Base-by-base conservation (phyloP, 306 rosid genomes). In the Prunus mume region DNA sequence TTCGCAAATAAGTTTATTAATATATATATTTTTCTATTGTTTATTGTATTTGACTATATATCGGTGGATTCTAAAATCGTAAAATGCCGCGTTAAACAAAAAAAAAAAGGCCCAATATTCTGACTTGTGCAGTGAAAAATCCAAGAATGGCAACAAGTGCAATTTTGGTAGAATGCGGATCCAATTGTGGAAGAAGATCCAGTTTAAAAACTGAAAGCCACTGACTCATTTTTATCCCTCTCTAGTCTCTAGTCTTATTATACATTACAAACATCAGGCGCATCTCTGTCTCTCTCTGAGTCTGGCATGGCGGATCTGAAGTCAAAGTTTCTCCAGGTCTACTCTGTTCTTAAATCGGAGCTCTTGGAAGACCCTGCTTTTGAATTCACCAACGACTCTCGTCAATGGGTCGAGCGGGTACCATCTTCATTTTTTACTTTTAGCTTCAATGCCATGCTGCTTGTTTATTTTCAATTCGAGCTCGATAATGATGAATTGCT, bases 361-460 rank as follows among this genome's bases (percentile, higher is more conserved):
- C 91, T 93, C 66, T 76, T 93, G 55, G 57, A 81, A 25, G 98
- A 93, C 80, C 89, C 96, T 34, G 89, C 94, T 50, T 93, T 93
- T 61, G 96, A 93, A 47, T 90, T 76, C 82, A 77, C 93, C 2
- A 88, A 83, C 6, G 90, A 76, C 54, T 82, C 98, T 81, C 89
- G 88, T 51, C 87, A 87, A 72, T 90, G 96, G 96, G 80, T 90
- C 30, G 90, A 90, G 11, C 82, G 83, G 89, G 96, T 90, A 79
- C 34, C 27, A 20, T 1, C 11, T 7, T 28, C 22, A 27, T 38
- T 27, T 15, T 60, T 24, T 12, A 5, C 17, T 65, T 30, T 62
- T 28, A 52, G 77, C 72, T 25, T 57, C 19, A 65, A 55, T 81
- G 55, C 28, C 6, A 13, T 32, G 58, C 18, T 56, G 72, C 58